Base-by-base conservation (phyloP, 225 moss, liverwort and hornwort genomes). In the Bryum argenteum region DNA sequence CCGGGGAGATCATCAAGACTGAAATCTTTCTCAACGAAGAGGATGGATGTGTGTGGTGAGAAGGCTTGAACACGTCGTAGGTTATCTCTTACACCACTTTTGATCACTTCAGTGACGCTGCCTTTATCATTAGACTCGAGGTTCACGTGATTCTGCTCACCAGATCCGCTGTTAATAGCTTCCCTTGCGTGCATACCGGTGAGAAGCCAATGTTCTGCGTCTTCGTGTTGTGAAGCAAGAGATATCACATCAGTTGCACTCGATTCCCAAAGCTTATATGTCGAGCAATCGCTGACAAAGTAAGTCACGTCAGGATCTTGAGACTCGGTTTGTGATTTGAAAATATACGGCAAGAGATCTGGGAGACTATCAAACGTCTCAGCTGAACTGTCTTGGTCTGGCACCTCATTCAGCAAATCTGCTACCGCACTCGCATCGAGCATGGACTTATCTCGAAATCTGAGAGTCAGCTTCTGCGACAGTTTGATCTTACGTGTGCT, bases 401-500 rank as follows among this genome's bases (percentile, higher is more conserved):
- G 52, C 24, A 70, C 70, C 21, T 76, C 70, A 58, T 71, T 69
- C 54, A 72, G 44, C 51, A 69, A 44, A 23, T 78, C 75, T 69
- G 65, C 69, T 55, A 66, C 24, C 18, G 44, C 65, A 15, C 38
- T 15, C 19, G 44, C 63, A 77, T 42, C 65, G 61, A 70, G 66
- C 75, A 47, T 69, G 58, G 80, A 65, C 20, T 53, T 60, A 65
- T 77, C 86, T 77, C 80, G 77, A 80, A 86, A 86, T 40, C 75
- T 86, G 24, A 86, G 79, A 17, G 82, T 82, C 51, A 86, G 37
- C 56, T 82, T 77, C 57, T 80, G 77, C 51, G 86, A 83, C 69
- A 83, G 38, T 73, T 67, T 86, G 72, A 86, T 86, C 72, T 83
- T 86, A 5, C 86, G 83, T 39, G 86, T 86, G 69, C 65, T 81